Evolutionary conservation across 306 rosid genomes (phyloP), one percentile per base, ranked within the genome.

Genomic region (Prunus mume): DNA sequence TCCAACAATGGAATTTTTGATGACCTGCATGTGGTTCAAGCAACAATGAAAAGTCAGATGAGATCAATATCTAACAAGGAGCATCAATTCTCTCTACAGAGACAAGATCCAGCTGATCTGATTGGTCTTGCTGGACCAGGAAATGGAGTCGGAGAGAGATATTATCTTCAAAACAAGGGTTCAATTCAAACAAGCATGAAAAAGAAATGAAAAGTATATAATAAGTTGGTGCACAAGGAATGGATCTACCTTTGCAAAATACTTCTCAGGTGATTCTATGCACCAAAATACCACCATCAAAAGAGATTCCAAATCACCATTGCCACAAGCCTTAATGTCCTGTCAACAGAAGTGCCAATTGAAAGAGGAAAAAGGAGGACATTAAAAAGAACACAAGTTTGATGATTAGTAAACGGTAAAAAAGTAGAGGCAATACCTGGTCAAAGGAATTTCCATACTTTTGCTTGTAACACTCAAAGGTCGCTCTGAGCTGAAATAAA

Each of bases 171-270:
- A 38, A 38, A 38, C 2, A 38, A 38, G 2, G 43, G 43, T 4
- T 38, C 43, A 38, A 6, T 6, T 38, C 9, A 38, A 38, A 38
- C 43, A 0, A 6, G 9, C 43, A 1, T 38, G 43, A 38, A 38
- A 38, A 38, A 38, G 9, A 38, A 6, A 38, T 0, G 9, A 38
- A 6, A 38, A 38, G 43, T 38, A 38, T 17, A 43, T 9, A 45
- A 12, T 28, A 47, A 12, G 30, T 52, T 69, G 38, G 24, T 25
- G 11, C 19, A 19, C 15, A 30, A 32, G 78, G 72, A 67, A 41
- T 30, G 62, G 41, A 34, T 32, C 77, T 76, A 96, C 99, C 99
- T 85, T 77, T 5, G 99, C 99, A 80, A 96, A 96, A 84, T 96
- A 95, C 80, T 88, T 87, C 85, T 90, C 93, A 0, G 99, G 98